phyloP scores from a whole-genome alignment of 768 basidiomycete genomes.

The Trametes maxima region DNA sequence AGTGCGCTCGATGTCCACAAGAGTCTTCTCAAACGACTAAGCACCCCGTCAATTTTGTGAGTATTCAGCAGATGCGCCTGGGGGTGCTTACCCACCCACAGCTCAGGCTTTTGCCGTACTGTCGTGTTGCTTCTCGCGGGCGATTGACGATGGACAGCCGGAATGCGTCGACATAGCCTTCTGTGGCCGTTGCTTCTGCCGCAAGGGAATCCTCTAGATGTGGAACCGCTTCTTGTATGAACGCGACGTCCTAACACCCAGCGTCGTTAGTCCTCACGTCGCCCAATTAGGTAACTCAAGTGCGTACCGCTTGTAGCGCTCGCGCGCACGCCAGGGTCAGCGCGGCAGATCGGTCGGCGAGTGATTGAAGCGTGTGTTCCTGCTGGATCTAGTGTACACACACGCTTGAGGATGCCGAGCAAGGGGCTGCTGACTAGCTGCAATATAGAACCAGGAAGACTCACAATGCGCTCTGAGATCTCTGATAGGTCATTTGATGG shows the following conservation, averaged over 20 bases:
- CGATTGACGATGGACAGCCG: slow-evolving; percentile 19
- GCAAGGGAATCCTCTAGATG: slow-evolving; percentile 3
- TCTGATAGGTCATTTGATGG: neutral
- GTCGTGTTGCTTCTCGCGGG: no score
- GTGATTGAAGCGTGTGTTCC: slow-evolving; percentile 15
- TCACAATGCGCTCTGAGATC: slow-evolving; percentile 7
- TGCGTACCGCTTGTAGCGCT: slow-evolving; percentile 9
- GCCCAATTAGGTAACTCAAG: no score
- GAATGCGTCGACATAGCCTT: slow-evolving; percentile 19
- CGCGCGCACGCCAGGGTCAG: slow-evolving; percentile 10
- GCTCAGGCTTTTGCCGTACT: neutral
- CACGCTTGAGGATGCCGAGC: neutral
- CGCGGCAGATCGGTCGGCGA: slow-evolving; percentile 6
- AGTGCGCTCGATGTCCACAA: slow-evolving; percentile 2
- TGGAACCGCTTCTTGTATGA: slow-evolving; percentile 8
- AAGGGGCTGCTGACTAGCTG: no score
- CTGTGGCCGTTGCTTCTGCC: slow-evolving; percentile 1
- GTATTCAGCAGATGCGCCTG: neutral
- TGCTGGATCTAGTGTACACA: slow-evolving; percentile 4
- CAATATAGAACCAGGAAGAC: neutral
- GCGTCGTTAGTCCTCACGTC: neutral
- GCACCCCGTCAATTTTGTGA: neutral
- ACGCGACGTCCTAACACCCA: neutral
- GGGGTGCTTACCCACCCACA: slow-evolving; percentile 7
- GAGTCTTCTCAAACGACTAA: slow-evolving; percentile 4